Evolutionary conservation across 306 rosid species (phyloP).

Genomic region (Vigna angularis): DNA sequence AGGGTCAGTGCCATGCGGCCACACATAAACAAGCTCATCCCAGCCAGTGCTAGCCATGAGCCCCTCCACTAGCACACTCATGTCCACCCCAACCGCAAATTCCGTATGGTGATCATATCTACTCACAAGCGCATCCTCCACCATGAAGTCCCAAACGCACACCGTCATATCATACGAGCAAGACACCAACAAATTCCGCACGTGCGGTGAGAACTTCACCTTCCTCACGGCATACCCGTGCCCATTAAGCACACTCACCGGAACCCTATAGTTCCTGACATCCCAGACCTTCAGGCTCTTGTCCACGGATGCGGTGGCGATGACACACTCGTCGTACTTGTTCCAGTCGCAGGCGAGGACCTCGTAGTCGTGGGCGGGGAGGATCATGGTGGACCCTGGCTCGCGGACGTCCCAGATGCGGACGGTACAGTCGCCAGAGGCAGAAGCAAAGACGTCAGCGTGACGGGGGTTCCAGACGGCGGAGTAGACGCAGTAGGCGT

Average conservation of each 20-base stretch:
- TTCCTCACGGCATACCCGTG: conserved; percentile 85
- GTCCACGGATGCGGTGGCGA: conserved; percentile 86
- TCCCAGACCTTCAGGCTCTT: conserved; percentile 91
- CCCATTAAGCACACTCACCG: conserved; percentile 75
- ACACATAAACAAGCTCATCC: conserved; percentile 92
- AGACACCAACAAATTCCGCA: conserved; percentile 67
- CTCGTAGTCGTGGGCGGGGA: conserved; percentile 81
- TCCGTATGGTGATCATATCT: conserved; percentile 89
- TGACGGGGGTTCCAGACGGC: conserved; percentile 96
- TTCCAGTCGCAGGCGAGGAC: conserved; percentile 86
- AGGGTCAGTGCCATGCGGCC: conserved; percentile 95
- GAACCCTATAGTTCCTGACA: conserved; percentile 67
- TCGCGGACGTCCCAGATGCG: conserved; percentile 95
- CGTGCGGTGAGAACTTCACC: conserved; percentile 82
- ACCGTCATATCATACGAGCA: conserved; percentile 95
- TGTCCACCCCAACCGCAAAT: conserved; percentile 90
- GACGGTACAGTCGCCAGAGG: conserved; percentile 91
- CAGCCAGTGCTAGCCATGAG: conserved; percentile 91
- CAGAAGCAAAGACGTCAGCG: conserved; percentile 90
- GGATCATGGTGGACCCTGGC: conserved; percentile 80
- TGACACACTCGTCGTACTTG: conserved; percentile 83
- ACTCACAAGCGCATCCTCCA: conserved; percentile 89
- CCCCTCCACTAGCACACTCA: conserved; percentile 95
- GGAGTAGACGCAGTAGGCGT: conserved; percentile 89
- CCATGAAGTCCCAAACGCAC: conserved; percentile 88